Evolutionary conservation across 78 protist genomes (phyloP).

Genomic region (Pigoraptor vietnamica): DNA sequence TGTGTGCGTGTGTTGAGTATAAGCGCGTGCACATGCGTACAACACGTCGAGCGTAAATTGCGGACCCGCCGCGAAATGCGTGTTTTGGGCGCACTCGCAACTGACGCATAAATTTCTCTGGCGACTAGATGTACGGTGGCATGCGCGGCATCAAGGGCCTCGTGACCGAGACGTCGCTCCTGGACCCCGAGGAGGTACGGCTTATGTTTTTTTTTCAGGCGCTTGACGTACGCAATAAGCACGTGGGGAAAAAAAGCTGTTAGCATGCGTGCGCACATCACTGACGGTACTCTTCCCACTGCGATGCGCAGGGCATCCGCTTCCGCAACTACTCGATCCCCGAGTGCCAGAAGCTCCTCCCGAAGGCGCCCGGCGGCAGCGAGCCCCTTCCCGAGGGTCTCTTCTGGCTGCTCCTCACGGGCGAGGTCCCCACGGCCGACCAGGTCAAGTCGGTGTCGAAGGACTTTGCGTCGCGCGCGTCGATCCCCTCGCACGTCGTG

Average conservation of each 20-base stretch:
- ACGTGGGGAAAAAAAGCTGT: too few species aligned
- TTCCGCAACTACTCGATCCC: constrained; percentile 84
- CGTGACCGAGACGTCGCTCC: constrained; percentile 87
- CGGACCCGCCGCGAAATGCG: too few species aligned
- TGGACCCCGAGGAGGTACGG: constrained; percentile 82
- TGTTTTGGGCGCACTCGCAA: too few species aligned
- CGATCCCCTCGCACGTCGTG: constrained; percentile 56
- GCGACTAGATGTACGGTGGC: constrained; percentile 94
- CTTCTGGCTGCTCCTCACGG: constrained; percentile 92
- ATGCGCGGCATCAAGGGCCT: constrained; percentile 90
- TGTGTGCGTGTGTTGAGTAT: too few species aligned
- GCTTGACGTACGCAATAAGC: too few species aligned
- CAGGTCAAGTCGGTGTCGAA: constrained; percentile 34
- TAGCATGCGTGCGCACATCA: too few species aligned
- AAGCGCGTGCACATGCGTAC: too few species aligned
- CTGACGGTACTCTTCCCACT: too few species aligned
- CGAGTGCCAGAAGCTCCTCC: constrained; percentile 83
- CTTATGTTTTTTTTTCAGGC: not conserved
- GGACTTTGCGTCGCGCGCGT: constrained; percentile 29
- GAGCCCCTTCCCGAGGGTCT: constrained; percentile 93
- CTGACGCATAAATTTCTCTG: too few species aligned
- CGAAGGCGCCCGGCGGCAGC: constrained; percentile 77
- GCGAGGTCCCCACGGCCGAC: constrained; percentile 85
- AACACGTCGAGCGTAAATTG: too few species aligned
- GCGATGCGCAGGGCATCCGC: constrained; percentile 81